Evolutionary conservation across 1,139 yeast genomes (phyloP), one percentile per base, ranked within the genome.

Genomic region (Schwanniomyces etchellsii): DNA sequence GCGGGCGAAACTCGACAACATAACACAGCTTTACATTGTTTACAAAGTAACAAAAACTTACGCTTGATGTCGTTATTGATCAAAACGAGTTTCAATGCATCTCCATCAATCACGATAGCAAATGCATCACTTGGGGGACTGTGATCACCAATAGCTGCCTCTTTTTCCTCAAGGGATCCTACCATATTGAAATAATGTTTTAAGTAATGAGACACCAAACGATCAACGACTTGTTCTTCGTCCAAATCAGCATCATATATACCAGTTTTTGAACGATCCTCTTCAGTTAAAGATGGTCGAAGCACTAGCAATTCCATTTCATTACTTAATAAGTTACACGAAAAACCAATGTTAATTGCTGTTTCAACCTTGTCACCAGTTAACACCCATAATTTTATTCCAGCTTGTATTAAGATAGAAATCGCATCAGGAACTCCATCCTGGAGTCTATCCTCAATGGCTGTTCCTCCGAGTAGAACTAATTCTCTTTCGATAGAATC

Each of bases 1-100:
- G 93, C 68, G 1, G 99, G 99, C 2, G 97, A 89, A 3, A 91
- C 99, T 53, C 99, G 80, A 58, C 99, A 91, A 57, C 99, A 91
- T 26, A 86, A 79, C 7, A 91, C 97, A 7, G 96, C 85, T 45
- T 81, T 81, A 68, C 97, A 91, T 49, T 86, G 91, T 54, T 91
- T 91, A 61, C 97, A 88, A 33, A 91, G 65, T 30, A 91, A 61
- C 42, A 91, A 64, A 55, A 91, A 88, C 55, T 84, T 84, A 39
- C 80, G 64, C 45, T 68, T 71, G 32, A 60, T 51, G 5, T 70
- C 75, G 5, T 65, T 66, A 33, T 77, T 77, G 26, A 65, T 61
- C 35, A 85, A 62, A 0, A 91, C 91, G 20, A 82, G 42, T 44
- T 81, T 83, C 47, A 91, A 65, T 1, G 96, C 94, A 44, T 81